These are phyloP conservation scores for Cicer pinnatifidum DNA, from an alignment of 306 rosid species.

Conservation along the genomic window DNA sequence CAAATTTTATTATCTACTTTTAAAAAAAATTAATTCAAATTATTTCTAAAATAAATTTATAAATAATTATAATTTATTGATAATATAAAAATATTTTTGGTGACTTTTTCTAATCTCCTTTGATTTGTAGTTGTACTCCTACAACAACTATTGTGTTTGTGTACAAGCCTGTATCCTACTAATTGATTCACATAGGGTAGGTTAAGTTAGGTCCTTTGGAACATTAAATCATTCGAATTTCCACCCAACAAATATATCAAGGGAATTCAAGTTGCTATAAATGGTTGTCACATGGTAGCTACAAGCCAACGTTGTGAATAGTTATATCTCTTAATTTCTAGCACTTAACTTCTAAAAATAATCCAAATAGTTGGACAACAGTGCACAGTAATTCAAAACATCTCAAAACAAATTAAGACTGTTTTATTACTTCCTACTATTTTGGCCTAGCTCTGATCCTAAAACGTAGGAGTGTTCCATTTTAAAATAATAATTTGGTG, in stretches of 20 bases:
- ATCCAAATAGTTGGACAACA: background rate
- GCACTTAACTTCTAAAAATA: background rate
- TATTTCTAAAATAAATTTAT: too few relatives aligned
- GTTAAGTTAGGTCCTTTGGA: conserved; percentile 25
- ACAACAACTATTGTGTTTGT: background rate
- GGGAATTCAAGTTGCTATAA: conserved; percentile 39
- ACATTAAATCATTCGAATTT: background rate
- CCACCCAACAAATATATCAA: conserved; percentile 2
- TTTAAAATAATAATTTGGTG: too few relatives aligned
- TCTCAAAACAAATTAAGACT: too few relatives aligned
- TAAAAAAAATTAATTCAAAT: too few relatives aligned
- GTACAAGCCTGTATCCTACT: background rate
- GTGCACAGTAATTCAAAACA: background rate
- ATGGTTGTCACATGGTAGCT: conserved; percentile 40
- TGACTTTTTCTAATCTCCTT: background rate
- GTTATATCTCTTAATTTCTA: background rate
- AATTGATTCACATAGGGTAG: background rate
- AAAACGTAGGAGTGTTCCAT: too few relatives aligned
- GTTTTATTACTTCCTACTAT: too few relatives aligned
- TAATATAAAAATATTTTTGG: too few relatives aligned
- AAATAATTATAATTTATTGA: too few relatives aligned
- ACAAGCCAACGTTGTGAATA: conserved; percentile 16
- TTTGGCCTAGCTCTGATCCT: too few relatives aligned
- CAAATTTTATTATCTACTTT: too few relatives aligned
- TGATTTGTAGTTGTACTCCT: background rate